Conservation (phyloP, 2,329 filamentous ascomycete genomes). For the Paracorniculantispora psalliotae region DNA sequence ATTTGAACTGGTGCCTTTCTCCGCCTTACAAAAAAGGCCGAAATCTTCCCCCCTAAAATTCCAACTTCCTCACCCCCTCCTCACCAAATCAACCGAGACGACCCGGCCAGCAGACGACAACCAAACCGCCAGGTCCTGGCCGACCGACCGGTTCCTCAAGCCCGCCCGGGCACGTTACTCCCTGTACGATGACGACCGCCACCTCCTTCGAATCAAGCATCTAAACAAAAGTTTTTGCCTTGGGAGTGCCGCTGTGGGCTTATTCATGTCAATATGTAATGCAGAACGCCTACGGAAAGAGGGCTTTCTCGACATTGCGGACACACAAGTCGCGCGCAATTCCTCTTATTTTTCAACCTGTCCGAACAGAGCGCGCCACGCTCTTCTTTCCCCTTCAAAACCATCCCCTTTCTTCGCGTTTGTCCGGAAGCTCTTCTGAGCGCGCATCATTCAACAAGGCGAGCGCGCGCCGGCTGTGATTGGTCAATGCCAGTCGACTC, state of each 20-base stretch:
- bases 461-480: not conserved
- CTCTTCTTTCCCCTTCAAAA: not conserved
- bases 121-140: conserved; percentile 1
- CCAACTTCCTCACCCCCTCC: not conserved
- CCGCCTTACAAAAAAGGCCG: not conserved
- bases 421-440: not conserved
- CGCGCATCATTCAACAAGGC: not conserved
- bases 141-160: not conserved
- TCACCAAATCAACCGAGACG: not conserved
- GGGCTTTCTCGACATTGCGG: conserved; percentile 14
- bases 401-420: not conserved
- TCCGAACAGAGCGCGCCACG: not conserved
- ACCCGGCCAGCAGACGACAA: not conserved
- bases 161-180: not conserved
- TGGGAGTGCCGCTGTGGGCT: conserved; percentile 8
- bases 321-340: conserved; percentile 6
- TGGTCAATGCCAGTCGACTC: not conserved
- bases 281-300: conserved; percentile 9
- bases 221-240: conserved; percentile 11
- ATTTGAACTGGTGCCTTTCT: not conserved
- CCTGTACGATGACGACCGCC: conserved; percentile 7
- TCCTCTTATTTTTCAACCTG: not conserved
- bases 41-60: not conserved
- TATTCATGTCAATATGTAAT: conserved; percentile 14
- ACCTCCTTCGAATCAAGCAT: not conserved